These are phyloP conservation scores for Fusarium subtropicale DNA, from an alignment of 2,329 filamentous ascomycete species.

Conservation along the genomic window DNA sequence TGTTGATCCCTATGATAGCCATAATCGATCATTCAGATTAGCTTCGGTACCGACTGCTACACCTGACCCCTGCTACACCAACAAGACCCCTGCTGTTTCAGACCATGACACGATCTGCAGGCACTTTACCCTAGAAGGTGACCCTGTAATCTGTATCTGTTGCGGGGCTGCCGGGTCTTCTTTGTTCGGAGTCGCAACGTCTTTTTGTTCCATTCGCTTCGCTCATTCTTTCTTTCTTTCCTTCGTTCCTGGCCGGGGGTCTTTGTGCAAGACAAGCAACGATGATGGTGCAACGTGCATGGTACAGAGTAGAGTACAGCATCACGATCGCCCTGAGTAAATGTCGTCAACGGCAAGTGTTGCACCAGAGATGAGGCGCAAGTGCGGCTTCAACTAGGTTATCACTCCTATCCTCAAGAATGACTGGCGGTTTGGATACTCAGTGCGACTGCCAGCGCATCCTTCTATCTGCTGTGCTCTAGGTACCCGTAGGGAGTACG, in stretches of 20 bases:
- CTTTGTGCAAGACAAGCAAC: conserved; percentile 27
- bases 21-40: conserved; percentile 21
- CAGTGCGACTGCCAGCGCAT: conserved; percentile 36
- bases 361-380: conserved; percentile 13
- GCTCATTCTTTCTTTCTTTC: conserved; percentile 8
- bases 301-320: neutral
- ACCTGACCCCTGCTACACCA: conserved; percentile 10
- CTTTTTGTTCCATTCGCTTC: conserved; percentile 8
- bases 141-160: conserved; percentile 45
- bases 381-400: neutral
- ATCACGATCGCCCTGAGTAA: conserved; percentile 11
- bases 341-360: conserved; percentile 5
- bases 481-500: no score
- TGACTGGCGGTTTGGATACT: neutral
- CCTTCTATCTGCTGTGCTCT: conserved; percentile 22
- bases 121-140: conserved; percentile 36
- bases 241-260: neutral
- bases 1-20: neutral
- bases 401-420: neutral
- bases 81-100: conserved; percentile 33
- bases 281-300: conserved; percentile 11
- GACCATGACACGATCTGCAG: conserved; percentile 33
- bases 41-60: neutral
- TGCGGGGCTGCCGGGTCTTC: conserved; percentile 15
- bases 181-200: conserved; percentile 6